Conservation (phyloP, 352 stramenopile genomes). For the Globisporangium cederbergense region DNA sequence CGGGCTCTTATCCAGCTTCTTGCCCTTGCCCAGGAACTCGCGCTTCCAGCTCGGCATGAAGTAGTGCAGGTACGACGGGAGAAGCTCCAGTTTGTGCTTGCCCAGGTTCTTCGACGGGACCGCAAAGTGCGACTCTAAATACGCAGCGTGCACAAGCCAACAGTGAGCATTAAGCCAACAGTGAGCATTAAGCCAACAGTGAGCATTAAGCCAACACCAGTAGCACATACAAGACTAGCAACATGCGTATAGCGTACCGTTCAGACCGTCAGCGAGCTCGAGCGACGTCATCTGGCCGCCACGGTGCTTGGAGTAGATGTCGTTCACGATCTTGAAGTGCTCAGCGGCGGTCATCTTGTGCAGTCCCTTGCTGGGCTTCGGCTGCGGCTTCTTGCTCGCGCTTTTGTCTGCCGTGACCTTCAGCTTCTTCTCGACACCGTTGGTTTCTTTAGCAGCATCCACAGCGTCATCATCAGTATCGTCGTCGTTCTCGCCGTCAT, state of each 20-base stretch:
- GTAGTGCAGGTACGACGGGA: slow-evolving; percentile 73
- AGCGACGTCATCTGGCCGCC: slow-evolving; percentile 77
- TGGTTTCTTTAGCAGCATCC: slow-evolving; percentile 2
- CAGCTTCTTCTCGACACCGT: slow-evolving; percentile 47
- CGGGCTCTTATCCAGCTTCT: slow-evolving; percentile 85
- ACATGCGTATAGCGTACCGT: slow-evolving; percentile 31
- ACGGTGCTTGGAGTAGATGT: slow-evolving; percentile 71
- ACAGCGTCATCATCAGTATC: slow-evolving; percentile 13
- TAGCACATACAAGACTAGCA: not conserved
- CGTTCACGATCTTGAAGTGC: slow-evolving; percentile 83
- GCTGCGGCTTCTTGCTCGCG: slow-evolving; percentile 10
- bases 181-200: not conserved
- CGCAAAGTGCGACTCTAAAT: slow-evolving; percentile 64
- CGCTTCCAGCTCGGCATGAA: slow-evolving; percentile 72
- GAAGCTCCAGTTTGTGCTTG: slow-evolving; percentile 75
- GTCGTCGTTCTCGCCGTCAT: not conserved
- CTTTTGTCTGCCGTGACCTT: slow-evolving; percentile 22
- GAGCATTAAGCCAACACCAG: not conserved
- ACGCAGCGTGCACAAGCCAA: not conserved
- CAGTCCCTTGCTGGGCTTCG: slow-evolving; percentile 57
- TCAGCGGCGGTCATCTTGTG: slow-evolving; percentile 75
- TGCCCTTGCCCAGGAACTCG: slow-evolving; percentile 72
- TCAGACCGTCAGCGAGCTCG: slow-evolving; percentile 78
- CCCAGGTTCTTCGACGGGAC: slow-evolving; percentile 48
- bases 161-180: not conserved